A percentile compares a stretch with the other conserved stretches of the same genome.
These are phyloP conservation scores for Xerocomellus dryophilus DNA, from an alignment of 768 basidiomycete genomes.

Conservation along the genomic window DNA sequence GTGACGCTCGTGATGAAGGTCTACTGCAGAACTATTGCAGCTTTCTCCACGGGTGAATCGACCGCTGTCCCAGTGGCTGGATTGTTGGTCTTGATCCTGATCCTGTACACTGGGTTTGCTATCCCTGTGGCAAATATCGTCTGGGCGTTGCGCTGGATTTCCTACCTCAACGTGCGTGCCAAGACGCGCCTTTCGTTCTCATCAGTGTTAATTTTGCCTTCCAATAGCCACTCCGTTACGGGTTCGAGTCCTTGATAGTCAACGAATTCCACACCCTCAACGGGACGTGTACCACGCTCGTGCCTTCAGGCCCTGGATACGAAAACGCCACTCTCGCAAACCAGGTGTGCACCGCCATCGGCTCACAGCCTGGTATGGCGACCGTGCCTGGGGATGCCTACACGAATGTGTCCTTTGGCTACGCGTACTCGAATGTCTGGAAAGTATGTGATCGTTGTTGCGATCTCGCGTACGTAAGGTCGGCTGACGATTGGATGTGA, in stretches of 20 bases:
- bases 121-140: slow-evolving; percentile 22
- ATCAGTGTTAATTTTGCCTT: slow-evolving; percentile 30
- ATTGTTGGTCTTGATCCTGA: slow-evolving; percentile 35
- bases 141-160: slow-evolving; percentile 17
- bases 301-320: slow-evolving; percentile 36
- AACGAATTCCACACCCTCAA: slow-evolving; percentile 48
- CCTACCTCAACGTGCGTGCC: slow-evolving; percentile 24
- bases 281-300: slow-evolving; percentile 35
- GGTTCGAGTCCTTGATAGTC: slow-evolving; percentile 33
- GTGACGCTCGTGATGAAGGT: slow-evolving; percentile 66
- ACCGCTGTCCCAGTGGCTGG: slow-evolving; percentile 41
- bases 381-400: slow-evolving; percentile 44
- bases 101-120: slow-evolving; percentile 44
- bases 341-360: slow-evolving; percentile 43
- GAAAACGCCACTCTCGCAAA: slow-evolving; percentile 32
- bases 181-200: slow-evolving; percentile 34
- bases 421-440: slow-evolving; percentile 31
- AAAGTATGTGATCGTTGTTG: slow-evolving; percentile 31
- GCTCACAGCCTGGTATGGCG: slow-evolving; percentile 39
- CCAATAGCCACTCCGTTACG: slow-evolving; percentile 32
- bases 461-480: neutral
- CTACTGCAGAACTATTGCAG: slow-evolving; percentile 67
- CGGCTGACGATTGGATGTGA: neutral
- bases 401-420: slow-evolving; percentile 32
- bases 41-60: slow-evolving; percentile 49